Base-by-base conservation (phyloP, 345 rosid species). In the Punica granatum region DNA sequence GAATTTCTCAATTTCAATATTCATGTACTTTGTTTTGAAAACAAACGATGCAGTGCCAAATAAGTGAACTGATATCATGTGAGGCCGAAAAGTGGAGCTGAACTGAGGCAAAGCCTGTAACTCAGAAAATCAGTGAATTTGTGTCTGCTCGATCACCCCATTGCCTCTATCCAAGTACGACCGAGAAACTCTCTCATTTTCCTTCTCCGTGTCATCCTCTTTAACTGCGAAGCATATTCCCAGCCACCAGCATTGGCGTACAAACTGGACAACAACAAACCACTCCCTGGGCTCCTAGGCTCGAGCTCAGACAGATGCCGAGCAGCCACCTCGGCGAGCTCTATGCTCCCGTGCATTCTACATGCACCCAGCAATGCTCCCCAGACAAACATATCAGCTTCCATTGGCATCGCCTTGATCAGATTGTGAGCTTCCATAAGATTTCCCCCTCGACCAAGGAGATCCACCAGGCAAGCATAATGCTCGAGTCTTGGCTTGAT, bases 361-460 rank as follows among this genome's bases (percentile, higher is more conserved):
- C 96, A 90, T 16, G 92, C 97, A 60, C 97, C 96, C 48, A 90
- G 72, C 51, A 93, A 73, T 54, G 97, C 96, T 72, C 97, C 97
- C 98, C 97, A 90, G 2, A 84, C 94, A 69, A 87, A 93, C 65
- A 86, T 15, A 77, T 93, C 97, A 1, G 98, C 92, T 73, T 85
- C 70, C 71, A 79, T 36, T 31, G 86, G 85, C 90, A 90, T 89
- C 16, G 69, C 59, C 77, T 76, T 75, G 42, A 89, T 88, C 61
- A 81, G 43, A 69, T 74, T 69, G 62, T 81, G 83, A n/a, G 96
- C 94, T 71, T 90, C 94, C 19, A 18, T 4, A 54, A 86, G 72
- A 71, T 80, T 86, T 65, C 97, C 97, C 10, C 90, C 89, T 69
- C 88, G 85, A 28, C 94, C 90, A 10, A 93, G 75, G 72, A 93